Evolutionary conservation across 345 rosid species (phyloP).

Genomic region (Eucalyptus marginata): DNA sequence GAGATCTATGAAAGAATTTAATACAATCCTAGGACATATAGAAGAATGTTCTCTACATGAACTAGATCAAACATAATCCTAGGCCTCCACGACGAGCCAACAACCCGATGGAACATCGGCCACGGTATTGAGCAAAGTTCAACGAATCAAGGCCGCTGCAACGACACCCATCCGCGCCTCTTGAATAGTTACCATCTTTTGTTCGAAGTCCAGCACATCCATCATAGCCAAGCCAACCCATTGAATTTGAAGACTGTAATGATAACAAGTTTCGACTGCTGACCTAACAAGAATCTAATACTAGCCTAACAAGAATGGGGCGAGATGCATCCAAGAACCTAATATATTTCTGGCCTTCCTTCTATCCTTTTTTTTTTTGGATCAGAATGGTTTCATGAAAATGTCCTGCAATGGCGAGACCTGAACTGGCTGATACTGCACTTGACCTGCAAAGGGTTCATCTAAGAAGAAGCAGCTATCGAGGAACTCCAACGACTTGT

Average conservation of each 20-base stretch:
- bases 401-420: constrained; percentile 23
- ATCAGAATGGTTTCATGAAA: constrained; percentile 12
- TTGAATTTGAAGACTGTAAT: not conserved
- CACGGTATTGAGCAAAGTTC: not conserved
- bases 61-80: not conserved
- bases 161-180: not conserved
- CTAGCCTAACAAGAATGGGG: not conserved
- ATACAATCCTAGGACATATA: not conserved
- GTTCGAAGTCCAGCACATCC: not conserved
- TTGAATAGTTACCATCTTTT: not conserved
- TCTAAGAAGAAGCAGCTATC: constrained; percentile 21
- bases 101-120: not conserved
- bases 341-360: not conserved
- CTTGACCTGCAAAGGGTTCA: constrained; percentile 32
- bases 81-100: not conserved
- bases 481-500: constrained; percentile 8
- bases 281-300: not conserved
- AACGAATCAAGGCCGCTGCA: not conserved
- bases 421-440: constrained; percentile 25
- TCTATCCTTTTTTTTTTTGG: not conserved
- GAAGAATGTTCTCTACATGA: not conserved
- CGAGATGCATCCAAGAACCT: not conserved
- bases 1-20: not conserved
- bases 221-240: not conserved
- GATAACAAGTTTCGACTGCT: not conserved